Evolutionary conservation across 345 rosid species (phyloP).

Genomic region (Microthlaspi erraticum): DNA sequence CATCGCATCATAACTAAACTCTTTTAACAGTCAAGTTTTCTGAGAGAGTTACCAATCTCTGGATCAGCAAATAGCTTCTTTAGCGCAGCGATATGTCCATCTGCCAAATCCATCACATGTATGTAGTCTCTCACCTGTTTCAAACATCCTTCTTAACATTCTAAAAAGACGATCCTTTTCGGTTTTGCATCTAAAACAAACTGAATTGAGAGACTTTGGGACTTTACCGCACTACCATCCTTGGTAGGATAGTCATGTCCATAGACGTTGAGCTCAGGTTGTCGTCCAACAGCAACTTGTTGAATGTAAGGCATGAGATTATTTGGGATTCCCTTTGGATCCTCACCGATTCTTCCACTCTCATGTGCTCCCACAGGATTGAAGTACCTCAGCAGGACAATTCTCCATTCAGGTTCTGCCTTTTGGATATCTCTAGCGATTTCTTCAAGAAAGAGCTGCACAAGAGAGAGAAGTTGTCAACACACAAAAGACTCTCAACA

Average conservation of each 20-base stretch:
- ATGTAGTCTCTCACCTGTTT: constrained; percentile 85
- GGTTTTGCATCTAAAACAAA: neutral
- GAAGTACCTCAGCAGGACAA: constrained; percentile 85
- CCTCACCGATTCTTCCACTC: constrained; percentile 93
- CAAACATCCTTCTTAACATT: constrained; percentile 30
- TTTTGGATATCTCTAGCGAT: constrained; percentile 85
- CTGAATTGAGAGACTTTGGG: constrained; percentile 1
- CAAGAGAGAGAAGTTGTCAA: constrained; percentile 38
- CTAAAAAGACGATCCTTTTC: constrained; percentile 5
- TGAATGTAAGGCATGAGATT: constrained; percentile 96
- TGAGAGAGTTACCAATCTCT: constrained; percentile 59
- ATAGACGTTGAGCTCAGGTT: constrained; percentile 85
- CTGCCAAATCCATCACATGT: constrained; percentile 97
- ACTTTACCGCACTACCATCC: constrained; percentile 85
- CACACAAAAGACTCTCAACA: neutral
- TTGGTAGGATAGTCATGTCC: constrained; percentile 88
- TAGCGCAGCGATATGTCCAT: constrained; percentile 89
- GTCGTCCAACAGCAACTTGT: constrained; percentile 90
- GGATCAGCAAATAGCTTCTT: constrained; percentile 63
- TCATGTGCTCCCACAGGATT: constrained; percentile 96
- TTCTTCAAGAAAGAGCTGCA: constrained; percentile 91
- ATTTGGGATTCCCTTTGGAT: constrained; percentile 90
- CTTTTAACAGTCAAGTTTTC: neutral
- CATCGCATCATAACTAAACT: too few species aligned
- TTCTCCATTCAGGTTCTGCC: constrained; percentile 86